phyloP scores from a whole-genome alignment of 1,139 yeast species.

The Zygotorulaspora mrakii region DNA sequence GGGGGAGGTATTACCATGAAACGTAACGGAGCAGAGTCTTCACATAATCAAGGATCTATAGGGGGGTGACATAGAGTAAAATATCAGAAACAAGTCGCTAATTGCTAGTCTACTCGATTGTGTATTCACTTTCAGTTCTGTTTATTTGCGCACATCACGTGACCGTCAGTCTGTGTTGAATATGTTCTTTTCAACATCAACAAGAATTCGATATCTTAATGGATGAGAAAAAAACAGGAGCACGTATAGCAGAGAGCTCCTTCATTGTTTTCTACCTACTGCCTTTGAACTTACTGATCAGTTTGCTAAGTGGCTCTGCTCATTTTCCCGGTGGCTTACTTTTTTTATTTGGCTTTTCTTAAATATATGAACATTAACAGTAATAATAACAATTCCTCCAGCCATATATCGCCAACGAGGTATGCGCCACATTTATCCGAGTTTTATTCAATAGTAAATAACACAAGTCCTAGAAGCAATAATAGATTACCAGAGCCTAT shows the following conservation, averaged over 20 bases:
- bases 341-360: not conserved
- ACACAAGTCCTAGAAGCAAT: conserved; percentile 15
- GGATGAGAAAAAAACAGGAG: not conserved
- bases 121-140: too few species aligned
- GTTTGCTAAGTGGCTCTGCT: too few species aligned
- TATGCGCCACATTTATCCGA: conserved; percentile 36
- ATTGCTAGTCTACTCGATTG: too few species aligned
- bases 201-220: not conserved
- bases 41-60: too few species aligned
- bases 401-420: conserved; percentile 24
- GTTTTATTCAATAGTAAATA: conserved; percentile 32
- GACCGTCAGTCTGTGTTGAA: not conserved
- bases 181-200: conserved; percentile 1
- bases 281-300: too few species aligned
- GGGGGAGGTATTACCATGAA: too few species aligned
- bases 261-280: not conserved
- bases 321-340: not conserved
- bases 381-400: conserved; percentile 6
- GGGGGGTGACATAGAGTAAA: too few species aligned
- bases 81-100: too few species aligned
- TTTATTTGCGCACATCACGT: too few species aligned
- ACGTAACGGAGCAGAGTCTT: too few species aligned
- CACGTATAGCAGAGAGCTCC: too few species aligned
- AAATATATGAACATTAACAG: conserved; percentile 8
- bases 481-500: conserved; percentile 6